These are phyloP conservation scores for Neurospora sp. DNA, from an alignment of 2,329 filamentous ascomycete genomes.

Conservation along the genomic window DNA sequence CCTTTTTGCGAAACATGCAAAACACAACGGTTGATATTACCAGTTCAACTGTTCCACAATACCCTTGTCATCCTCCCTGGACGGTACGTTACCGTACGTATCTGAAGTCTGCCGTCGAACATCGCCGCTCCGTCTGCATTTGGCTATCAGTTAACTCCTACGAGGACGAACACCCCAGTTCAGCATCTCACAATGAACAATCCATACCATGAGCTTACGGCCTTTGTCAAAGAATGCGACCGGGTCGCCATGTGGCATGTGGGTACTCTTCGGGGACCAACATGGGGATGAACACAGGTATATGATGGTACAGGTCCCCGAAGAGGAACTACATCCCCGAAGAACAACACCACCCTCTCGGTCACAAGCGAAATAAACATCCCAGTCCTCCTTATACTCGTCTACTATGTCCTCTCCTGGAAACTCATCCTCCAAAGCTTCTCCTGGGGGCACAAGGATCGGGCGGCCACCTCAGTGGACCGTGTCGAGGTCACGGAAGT, in stretches of 20 bases:
- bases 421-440: slow-evolving; percentile 4
- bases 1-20: neutral
- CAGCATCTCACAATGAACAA: neutral
- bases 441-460: slow-evolving; percentile 21
- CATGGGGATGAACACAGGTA: neutral
- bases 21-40: neutral
- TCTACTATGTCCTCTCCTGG: slow-evolving; percentile 14
- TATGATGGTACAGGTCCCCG: neutral
- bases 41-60: neutral
- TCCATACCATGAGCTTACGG: neutral
- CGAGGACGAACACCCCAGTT: neutral
- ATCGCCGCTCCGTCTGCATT: neutral
- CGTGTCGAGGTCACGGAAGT: slow-evolving; percentile 38
- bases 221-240: neutral
- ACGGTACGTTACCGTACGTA: neutral
- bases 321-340: neutral
- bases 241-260: neutral
- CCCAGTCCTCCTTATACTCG: neutral
- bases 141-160: neutral
- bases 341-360: neutral
- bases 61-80: neutral
- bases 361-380: neutral
- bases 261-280: neutral
- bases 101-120: neutral
- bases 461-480: slow-evolving; percentile 50